Evolutionary conservation across 495 filamentous ascomycete species (phyloP).

Genomic region (Cercophora scortea): DNA sequence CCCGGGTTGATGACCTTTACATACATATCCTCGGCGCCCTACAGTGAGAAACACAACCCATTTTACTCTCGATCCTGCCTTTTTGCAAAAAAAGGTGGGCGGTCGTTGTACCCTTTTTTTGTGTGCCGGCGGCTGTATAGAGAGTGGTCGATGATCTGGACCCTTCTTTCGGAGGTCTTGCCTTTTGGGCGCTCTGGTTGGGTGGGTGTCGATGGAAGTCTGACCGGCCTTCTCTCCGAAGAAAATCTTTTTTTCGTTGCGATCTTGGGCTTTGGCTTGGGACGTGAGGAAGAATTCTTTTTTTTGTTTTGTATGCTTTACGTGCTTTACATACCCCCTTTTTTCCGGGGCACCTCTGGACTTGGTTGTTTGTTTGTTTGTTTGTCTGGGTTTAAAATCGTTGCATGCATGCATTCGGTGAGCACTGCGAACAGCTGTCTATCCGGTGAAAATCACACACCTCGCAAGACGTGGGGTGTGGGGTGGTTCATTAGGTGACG

Average conservation of each 20-base stretch:
- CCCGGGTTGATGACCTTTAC: conserved; percentile 54
- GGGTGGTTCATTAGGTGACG: too few species aligned
- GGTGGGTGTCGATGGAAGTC: conserved; percentile 58
- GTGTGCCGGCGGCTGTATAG: conserved; percentile 38
- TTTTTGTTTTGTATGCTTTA: neutral
- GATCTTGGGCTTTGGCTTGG: conserved; percentile 27
- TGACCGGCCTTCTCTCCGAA: conserved; percentile 42
- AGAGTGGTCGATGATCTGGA: conserved; percentile 60
- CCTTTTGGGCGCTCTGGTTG: conserved; percentile 45
- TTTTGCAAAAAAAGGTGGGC: conserved; percentile 48
- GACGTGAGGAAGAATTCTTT: conserved; percentile 34
- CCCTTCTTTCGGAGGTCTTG: conserved; percentile 43
- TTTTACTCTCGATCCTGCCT: conserved; percentile 44
- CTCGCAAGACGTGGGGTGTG: too few species aligned
- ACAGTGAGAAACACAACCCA: conserved; percentile 46
- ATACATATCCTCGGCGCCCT: conserved; percentile 52
- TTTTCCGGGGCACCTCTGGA: too few species aligned
- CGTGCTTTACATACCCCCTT: too few species aligned
- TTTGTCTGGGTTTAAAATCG: too few species aligned
- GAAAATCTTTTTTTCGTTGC: conserved; percentile 43
- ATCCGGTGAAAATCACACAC: too few species aligned
- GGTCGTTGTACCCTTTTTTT: conserved; percentile 22
- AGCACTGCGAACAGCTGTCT: too few species aligned
- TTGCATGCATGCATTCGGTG: too few species aligned
- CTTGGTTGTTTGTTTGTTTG: too few species aligned